Evolutionary conservation across 768 basidiomycete genomes (phyloP).

Genomic region (Mycena sanguinolenta): DNA sequence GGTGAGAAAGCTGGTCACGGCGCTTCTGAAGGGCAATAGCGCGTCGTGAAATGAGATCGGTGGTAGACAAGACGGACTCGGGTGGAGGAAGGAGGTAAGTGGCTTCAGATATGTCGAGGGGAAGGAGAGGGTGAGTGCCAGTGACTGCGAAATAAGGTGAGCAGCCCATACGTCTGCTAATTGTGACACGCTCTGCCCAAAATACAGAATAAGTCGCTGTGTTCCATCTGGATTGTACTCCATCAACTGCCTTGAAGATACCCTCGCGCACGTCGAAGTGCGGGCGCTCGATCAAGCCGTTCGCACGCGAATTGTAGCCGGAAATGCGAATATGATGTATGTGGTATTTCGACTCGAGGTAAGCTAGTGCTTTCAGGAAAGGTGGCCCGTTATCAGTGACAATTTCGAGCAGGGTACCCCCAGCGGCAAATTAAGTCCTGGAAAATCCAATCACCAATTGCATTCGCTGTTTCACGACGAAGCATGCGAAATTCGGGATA

Average conservation of each 20-base stretch:
- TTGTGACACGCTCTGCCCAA: conserved; percentile 32
- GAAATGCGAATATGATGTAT: no score
- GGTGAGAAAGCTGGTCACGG: conserved; percentile 25
- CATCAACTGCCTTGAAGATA: conserved; percentile 36
- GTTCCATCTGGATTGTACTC: conserved; percentile 27
- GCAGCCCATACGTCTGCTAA: conserved; percentile 30
- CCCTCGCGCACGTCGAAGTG: no score
- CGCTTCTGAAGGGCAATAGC: no score
- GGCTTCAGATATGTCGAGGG: no score
- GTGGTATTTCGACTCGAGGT: conserved; percentile 37
- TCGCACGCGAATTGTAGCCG: no score
- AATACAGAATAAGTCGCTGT: conserved; percentile 26
- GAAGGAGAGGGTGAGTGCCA: no score
- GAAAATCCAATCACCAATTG: conserved; percentile 35
- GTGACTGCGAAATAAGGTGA: conserved; percentile 39
- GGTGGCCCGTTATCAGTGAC: conserved; percentile 40
- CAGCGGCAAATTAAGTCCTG: no score
- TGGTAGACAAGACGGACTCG: no score
- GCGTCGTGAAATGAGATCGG: no score
- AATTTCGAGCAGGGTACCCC: no score
- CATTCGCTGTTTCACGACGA: conserved; percentile 16
- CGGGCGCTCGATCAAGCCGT: no score
- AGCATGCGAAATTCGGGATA: conserved; percentile 13
- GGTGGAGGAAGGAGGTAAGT: no score
- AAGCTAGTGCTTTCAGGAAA: conserved; percentile 27